phyloP scores from a whole-genome alignment of 2,329 filamentous ascomycete species.

The Tolypocladium ovalisporum region DNA sequence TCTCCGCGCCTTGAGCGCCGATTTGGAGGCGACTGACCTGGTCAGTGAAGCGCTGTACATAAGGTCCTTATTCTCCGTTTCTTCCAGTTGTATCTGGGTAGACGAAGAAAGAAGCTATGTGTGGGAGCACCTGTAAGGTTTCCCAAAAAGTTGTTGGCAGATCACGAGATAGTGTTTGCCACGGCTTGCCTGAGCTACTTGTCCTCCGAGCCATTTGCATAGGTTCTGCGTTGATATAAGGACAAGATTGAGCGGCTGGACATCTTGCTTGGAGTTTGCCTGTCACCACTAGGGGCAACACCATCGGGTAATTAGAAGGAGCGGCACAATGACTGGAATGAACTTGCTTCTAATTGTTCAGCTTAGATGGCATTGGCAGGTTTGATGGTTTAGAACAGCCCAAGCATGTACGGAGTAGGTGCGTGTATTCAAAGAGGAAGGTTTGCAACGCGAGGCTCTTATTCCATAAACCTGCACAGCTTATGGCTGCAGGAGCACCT shows the following conservation, averaged over 20 bases:
- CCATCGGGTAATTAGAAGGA: too few relatives aligned
- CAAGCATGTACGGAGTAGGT: too few relatives aligned
- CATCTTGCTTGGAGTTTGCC: constrained; percentile 4
- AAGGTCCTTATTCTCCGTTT: constrained; percentile 3
- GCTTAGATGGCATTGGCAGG: too few relatives aligned
- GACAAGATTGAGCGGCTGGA: constrained; percentile 2
- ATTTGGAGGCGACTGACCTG: constrained; percentile 2
- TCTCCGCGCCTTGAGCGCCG: constrained; percentile 5
- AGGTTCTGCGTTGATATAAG: constrained; percentile 1
- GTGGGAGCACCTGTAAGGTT: constrained; percentile 3
- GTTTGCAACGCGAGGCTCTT: too few relatives aligned
- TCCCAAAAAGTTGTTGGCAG: background rate
- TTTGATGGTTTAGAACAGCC: too few relatives aligned
- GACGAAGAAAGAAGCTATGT: constrained; percentile 2
- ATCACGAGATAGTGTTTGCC: constrained; percentile 1
- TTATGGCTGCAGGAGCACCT: too few relatives aligned
- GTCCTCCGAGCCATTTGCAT: constrained; percentile 2
- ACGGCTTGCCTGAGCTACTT: constrained; percentile 5
- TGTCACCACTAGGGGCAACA: constrained; percentile 1
- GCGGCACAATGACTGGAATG: too few relatives aligned
- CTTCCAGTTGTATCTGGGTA: constrained; percentile 3
- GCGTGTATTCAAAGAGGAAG: background rate
- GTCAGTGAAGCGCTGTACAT: constrained; percentile 2
- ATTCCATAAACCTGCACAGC: too few relatives aligned
- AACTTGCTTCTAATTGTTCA: too few relatives aligned